Evolutionary conservation across 1,284 basidiomycete species (phyloP), one percentile per base, ranked within the genome.

Genomic region (Cutaneotrichosporon spelunceum): DNA sequence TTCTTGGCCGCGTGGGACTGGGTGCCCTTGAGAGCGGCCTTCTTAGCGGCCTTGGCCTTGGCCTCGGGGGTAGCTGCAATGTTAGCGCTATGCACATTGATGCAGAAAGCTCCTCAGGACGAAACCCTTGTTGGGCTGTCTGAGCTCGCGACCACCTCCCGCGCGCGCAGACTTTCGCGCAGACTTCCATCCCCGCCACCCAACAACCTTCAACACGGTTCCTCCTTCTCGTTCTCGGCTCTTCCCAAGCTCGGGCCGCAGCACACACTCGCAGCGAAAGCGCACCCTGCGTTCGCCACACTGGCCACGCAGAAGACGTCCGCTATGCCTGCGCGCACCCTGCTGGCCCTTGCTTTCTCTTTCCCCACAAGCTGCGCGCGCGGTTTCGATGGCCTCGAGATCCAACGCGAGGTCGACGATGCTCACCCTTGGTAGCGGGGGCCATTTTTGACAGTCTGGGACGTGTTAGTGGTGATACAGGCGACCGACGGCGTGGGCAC

Each of bases 11-110:
- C 84, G 79, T 89, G 87, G 57, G 86, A 86, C 76, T 89, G 84
- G 66, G 81, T 82, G 82, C 94, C 95, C 81, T 93, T 92, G 67
- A 97, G 86, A 65, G 89, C 93, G 30, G 94, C 93, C 85, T 98
- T 98, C 85, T 94, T 97, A 64, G 94, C 94, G 59, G 88, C 84
- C 84, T 93, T 91, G 74, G 93, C 93, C 83, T 94, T 93, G 77
- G 82, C 81, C 75, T 90, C 88, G 68, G 74, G 76, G 68, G 78
- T 68, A 47, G 56, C 72, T 78, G 59, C 7, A 47, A 10, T 16
- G 61, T 62, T 29, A 62, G 64, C 39, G 23, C 11, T 8, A 19
- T n/a, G 19, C 36, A 42, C 39, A n/a, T n/a, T 6, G 39, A 42
- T 7, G 19, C 7, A 8, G 39, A 42, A 8, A n/a, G 39, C 19